Conservation (phyloP, 2,329 filamentous ascomycete species). For the Pseudopithomyces maydicus region DNA sequence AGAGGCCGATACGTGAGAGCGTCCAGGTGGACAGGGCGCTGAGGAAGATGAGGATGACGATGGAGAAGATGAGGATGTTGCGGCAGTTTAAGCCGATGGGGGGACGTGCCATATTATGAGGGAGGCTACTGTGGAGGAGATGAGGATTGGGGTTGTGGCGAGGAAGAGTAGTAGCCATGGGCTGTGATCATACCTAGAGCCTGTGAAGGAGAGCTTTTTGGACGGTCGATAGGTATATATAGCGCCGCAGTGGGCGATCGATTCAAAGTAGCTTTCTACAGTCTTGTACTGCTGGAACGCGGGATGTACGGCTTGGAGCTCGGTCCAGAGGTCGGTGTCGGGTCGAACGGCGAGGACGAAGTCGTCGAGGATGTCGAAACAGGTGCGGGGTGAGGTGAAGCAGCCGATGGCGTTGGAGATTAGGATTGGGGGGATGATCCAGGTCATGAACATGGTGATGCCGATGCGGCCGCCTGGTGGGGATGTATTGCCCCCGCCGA, state of each 20-base stretch:
- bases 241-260: conserved; percentile 6
- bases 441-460: conserved; percentile 26
- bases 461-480: conserved; percentile 28
- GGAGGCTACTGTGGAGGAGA: too few species aligned
- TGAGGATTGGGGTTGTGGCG: too few species aligned
- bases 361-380: conserved; percentile 17
- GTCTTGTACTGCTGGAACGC: background rate
- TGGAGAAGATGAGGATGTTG: conserved; percentile 18
- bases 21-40: conserved; percentile 13
- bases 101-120: conserved; percentile 23
- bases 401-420: conserved; percentile 27
- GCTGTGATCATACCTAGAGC: too few species aligned
- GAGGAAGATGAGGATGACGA: conserved; percentile 14
- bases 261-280: conserved; percentile 11
- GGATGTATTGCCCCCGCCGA: conserved; percentile 18
- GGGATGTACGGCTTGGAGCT: too few species aligned
- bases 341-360: too few species aligned
- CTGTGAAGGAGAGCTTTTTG: too few species aligned
- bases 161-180: too few species aligned
- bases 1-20: background rate
- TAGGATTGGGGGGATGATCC: conserved; percentile 24
- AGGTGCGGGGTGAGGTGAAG: conserved; percentile 23
- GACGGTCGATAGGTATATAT: too few species aligned
- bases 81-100: conserved; percentile 25
- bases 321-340: too few species aligned